Conservation (phyloP, 169 alveolate genomes). For the Plasmodium adleri region DNA sequence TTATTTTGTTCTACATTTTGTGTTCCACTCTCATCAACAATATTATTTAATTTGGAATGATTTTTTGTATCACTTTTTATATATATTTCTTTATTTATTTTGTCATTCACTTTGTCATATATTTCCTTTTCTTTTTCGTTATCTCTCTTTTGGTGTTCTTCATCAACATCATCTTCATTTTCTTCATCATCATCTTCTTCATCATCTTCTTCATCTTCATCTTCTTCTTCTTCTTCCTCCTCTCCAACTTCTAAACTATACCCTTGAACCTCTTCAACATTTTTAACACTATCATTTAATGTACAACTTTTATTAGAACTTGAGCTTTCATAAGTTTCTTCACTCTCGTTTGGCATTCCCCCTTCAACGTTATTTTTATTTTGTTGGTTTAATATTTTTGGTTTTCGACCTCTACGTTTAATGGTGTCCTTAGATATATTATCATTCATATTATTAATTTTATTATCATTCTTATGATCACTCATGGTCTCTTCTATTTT, state of each 20-base stretch:
- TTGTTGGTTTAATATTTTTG: too few relatives aligned
- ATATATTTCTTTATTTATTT: neutral
- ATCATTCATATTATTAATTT: too few relatives aligned
- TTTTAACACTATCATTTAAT: neutral
- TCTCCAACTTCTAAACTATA: neutral
- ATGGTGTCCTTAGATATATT: neutral
- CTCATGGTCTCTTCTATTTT: neutral
- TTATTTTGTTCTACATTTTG: neutral
- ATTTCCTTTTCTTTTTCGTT: neutral
- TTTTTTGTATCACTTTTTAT: neutral
- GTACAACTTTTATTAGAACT: slow-evolving; percentile 11
- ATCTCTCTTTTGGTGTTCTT: neutral
- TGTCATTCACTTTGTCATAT: neutral
- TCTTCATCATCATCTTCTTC: neutral
- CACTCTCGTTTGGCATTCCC: neutral
- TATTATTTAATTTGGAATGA: neutral
- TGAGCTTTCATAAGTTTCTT: slow-evolving; percentile 10
- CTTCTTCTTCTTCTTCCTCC: neutral
- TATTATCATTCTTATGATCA: neutral
- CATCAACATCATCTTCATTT: neutral
- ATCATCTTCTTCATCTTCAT: neutral
- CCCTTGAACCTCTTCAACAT: neutral
- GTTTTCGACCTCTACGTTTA: too few relatives aligned
- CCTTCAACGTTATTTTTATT: neutral
- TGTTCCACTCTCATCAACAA: neutral